Evolutionary conservation across 1,284 basidiomycete species (phyloP), one percentile per base, ranked within the genome.

Genomic region (Pseudozyma hubeiensis): DNA sequence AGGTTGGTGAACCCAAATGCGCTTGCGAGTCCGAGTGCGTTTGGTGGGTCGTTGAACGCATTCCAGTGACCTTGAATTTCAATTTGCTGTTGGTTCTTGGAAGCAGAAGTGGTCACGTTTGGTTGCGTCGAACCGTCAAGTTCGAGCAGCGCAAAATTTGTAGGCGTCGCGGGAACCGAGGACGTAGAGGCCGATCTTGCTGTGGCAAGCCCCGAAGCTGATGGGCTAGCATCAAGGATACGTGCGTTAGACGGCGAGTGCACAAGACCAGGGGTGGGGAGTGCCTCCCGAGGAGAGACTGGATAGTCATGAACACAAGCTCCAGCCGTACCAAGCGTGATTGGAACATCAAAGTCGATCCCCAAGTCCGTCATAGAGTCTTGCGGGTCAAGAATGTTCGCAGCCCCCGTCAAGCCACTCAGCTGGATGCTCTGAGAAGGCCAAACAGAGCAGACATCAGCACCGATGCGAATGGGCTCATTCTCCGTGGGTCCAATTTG

Each of bases 131-230:
- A 11, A 14, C 43, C 30, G 0, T 55, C 60, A 6, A 46, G 5
- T 24, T 63, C 60, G 2, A 52, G 40, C 48, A 52, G 31, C 3
- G 35, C 34, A 11, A 35, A 1, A 41, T 29, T 63, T 11, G 48
- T 52, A 0, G 60, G 60, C 34, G 60, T 63, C 13, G 53, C 60
- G 1, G 60, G 60, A 13, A 56, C 53, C 5, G 60, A 63, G 3
- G 58, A 40, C 2, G 54, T 56, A 19, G 63, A 65, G 4, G 41
- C 56, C 0, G 30, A 33, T 2, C 49, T 33, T 17, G 46, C 6
- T 35, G 35, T 35, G 5, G 11, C 19, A 1, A 19, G 14, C 7
- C 29, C 50, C 17, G 39, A 13, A 13, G 29, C 44, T 16, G 34
- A 16, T 10, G 31, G n/a, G 39, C n/a, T 30, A 7, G 44, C 24